These are phyloP conservation scores for Sindora glabra DNA, from an alignment of 306 rosid genomes.

Conservation along the genomic window DNA sequence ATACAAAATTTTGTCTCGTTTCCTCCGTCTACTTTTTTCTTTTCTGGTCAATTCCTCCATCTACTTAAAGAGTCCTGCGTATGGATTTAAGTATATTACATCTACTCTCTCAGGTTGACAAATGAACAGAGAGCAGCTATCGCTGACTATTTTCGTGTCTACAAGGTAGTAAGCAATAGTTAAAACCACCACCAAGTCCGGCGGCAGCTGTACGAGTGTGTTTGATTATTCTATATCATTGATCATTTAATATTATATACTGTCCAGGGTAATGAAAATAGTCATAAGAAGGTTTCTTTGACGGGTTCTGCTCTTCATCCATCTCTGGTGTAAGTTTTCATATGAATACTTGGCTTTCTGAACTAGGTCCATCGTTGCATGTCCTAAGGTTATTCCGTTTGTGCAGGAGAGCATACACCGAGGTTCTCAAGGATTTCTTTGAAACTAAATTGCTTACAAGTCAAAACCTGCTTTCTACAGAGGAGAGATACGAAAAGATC, in stretches of 20 bases:
- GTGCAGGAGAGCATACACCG: conserved; percentile 69
- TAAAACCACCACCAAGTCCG: background rate
- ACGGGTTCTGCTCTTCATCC: conserved; percentile 60
- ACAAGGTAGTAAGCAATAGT: conserved; percentile 44
- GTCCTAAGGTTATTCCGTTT: conserved; percentile 12
- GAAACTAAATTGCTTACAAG: conserved; percentile 57
- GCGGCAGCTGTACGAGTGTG: background rate
- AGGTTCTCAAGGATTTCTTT: conserved; percentile 62
- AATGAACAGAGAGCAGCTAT: conserved; percentile 80
- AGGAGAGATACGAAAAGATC: conserved; percentile 61
- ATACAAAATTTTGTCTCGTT: background rate
- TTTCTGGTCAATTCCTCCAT: too few species aligned
- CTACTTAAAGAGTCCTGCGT: background rate
- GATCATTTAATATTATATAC: too few species aligned
- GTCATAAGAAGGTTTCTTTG: conserved; percentile 74
- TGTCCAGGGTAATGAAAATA: conserved; percentile 84
- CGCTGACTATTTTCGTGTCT: conserved; percentile 82
- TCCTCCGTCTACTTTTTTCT: background rate
- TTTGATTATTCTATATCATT: conserved; percentile 1
- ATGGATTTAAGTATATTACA: conserved; percentile 4
- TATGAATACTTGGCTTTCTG: conserved; percentile 5
- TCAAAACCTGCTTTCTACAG: conserved; percentile 69
- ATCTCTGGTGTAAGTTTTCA: conserved; percentile 61
- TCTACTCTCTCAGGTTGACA: conserved; percentile 46
- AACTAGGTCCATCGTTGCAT: too few species aligned